A percentile compares a stretch with the other conserved stretches of the same genome.
Evolutionary conservation across 2,329 filamentous ascomycete genomes (phyloP).

Genomic region (Zymoseptoria crescenta): DNA sequence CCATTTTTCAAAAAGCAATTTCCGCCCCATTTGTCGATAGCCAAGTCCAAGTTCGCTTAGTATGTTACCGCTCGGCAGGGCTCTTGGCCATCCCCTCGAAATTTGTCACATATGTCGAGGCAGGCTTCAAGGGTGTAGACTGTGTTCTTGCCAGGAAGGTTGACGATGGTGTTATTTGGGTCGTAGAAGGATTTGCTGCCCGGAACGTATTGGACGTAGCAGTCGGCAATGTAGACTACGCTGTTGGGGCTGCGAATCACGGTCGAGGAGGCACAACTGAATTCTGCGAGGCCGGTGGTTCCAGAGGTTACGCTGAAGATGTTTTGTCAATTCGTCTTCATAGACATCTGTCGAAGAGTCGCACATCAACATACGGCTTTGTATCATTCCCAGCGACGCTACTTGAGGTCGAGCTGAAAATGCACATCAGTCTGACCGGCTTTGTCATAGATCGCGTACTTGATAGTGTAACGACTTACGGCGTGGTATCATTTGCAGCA

Average conservation of each 20-base stretch:
- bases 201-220: conserved; percentile 7
- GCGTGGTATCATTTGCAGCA: not conserved
- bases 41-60: conserved; percentile 8
- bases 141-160: conserved; percentile 6
- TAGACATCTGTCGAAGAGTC: no score
- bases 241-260: conserved; percentile 1
- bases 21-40: conserved; percentile 7
- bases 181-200: conserved; percentile 8
- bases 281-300: conserved; percentile 10
- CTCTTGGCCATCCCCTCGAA: conserved; percentile 4
- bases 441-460: no score
- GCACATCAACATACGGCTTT: not conserved
- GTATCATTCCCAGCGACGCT: not conserved
- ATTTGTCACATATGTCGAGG: conserved; percentile 7
- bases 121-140: conserved; percentile 9
- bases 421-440: not conserved
- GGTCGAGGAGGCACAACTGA: conserved; percentile 8
- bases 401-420: not conserved
- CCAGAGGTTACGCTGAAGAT: conserved; percentile 7
- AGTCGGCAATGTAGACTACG: conserved; percentile 7
- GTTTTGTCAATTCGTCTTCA: not conserved
- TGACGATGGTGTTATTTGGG: conserved; percentile 7
- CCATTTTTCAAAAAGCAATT: conserved; percentile 17
- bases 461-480: not conserved
- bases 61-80: conserved; percentile 10